A percentile compares a stretch with the other conserved stretches of the same genome.
Conservation (phyloP, 2,329 filamentous ascomycete genomes). For the Hypomyces perniciosus region DNA sequence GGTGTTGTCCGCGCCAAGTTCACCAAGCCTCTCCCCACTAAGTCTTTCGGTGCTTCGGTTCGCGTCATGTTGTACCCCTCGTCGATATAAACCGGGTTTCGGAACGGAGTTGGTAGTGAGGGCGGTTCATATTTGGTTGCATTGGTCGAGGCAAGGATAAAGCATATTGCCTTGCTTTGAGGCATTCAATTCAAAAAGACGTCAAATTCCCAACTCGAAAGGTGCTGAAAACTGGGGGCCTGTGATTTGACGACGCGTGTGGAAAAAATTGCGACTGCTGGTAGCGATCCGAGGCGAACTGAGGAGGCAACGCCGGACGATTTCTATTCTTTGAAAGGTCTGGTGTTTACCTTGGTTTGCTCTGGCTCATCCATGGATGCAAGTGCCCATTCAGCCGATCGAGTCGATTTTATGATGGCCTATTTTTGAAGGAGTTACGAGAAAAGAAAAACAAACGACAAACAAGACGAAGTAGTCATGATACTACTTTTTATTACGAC, state of each 20-base stretch:
- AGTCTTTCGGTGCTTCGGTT: constrained; percentile 93
- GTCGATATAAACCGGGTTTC: constrained; percentile 72
- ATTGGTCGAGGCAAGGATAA: constrained; percentile 54
- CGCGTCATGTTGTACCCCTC: constrained; percentile 98
- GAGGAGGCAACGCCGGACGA: constrained; percentile 8
- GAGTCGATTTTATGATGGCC: constrained; percentile 5
- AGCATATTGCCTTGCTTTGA: constrained; percentile 48
- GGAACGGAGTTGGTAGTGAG: constrained; percentile 57
- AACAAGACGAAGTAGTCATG: constrained; percentile 5
- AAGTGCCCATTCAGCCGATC: constrained; percentile 5
- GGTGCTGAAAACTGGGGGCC: constrained; percentile 16
- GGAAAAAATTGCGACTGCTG: constrained; percentile 9
- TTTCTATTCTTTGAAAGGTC: constrained; percentile 3
- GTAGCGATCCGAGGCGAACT: constrained; percentile 10
- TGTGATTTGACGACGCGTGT: constrained; percentile 11
- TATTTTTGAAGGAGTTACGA: constrained; percentile 6
- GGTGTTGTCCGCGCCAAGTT: constrained; percentile 98
- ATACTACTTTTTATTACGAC: constrained; percentile 8
- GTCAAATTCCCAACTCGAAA: constrained; percentile 33
- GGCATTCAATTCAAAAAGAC: constrained; percentile 48
- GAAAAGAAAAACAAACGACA: constrained; percentile 9
- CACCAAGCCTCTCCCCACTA: constrained; percentile 88
- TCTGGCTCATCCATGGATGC: constrained; percentile 1
- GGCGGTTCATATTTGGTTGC: constrained; percentile 57
- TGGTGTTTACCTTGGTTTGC: not conserved